Percentiles rank a stretch among this genome's conserved stretches.
Conservation (phyloP, 2,329 filamentous ascomycete genomes). For the Ophiostoma sp. region DNA sequence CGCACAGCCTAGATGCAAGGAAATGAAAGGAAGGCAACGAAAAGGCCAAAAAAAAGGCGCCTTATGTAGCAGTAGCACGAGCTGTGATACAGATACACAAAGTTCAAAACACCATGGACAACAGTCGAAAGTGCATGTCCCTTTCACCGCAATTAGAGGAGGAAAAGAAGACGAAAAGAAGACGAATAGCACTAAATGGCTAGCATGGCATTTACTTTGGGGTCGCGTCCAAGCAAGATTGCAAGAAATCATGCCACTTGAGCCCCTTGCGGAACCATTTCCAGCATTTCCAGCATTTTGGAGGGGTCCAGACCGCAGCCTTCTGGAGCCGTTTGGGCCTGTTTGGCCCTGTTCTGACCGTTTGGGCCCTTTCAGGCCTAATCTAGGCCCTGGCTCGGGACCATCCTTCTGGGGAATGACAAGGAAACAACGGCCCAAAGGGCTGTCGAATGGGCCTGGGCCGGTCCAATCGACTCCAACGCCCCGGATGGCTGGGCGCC, state of each 20-base stretch:
- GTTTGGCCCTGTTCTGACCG: not conserved
- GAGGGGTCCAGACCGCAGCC: slow-evolving; percentile 18
- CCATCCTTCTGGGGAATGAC: not conserved
- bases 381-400: not conserved
- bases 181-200: no score
- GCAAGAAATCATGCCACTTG: slow-evolving; percentile 9
- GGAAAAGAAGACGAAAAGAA: no score
- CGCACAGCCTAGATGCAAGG: not conserved
- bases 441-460: not conserved
- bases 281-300: not conserved
- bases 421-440: not conserved
- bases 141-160: not conserved
- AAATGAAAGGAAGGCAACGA: not conserved
- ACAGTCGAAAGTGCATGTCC: not conserved
- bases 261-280: not conserved
- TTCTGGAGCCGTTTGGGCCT: not conserved
- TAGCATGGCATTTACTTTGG: not conserved
- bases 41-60: not conserved
- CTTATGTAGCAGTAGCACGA: not conserved
- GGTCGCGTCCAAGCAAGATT: not conserved
- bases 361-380: no score
- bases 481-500: not conserved
- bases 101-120: not conserved
- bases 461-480: not conserved
- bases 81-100: not conserved